Conservation (phyloP, 805 yeast genomes). For the Candida schatavii region DNA sequence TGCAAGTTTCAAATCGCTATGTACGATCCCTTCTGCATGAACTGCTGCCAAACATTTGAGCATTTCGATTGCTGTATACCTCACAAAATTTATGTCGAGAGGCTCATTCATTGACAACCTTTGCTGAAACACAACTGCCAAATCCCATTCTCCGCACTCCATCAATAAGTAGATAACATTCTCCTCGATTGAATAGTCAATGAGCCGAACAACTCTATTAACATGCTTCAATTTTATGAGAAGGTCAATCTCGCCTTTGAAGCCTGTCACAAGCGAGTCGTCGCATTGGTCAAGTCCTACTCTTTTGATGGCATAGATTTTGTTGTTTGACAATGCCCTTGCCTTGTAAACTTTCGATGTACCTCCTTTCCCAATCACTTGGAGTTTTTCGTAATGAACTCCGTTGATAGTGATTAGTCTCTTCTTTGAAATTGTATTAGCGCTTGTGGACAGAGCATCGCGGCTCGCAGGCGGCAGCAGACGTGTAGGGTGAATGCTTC, state of each 20-base stretch:
- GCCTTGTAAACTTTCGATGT: conserved; percentile 88
- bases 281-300: conserved; percentile 82
- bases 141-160: conserved; percentile 94
- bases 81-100: conserved; percentile 71
- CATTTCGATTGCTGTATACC: conserved; percentile 76
- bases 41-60: conserved; percentile 81
- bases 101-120: conserved; percentile 41
- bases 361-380: conserved; percentile 86
- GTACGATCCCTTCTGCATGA: conserved; percentile 84
- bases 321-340: conserved; percentile 48
- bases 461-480: conserved; percentile 3
- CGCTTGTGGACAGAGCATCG: background rate
- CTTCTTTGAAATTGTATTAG: conserved; percentile 11
- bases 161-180: conserved; percentile 70
- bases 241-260: conserved; percentile 87
- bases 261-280: conserved; percentile 66
- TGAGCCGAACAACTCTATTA: conserved; percentile 71
- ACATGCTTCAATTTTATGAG: conserved; percentile 55
- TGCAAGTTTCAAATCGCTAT: conserved; percentile 71
- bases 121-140: conserved; percentile 73
- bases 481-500: background rate
- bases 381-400: conserved; percentile 67
- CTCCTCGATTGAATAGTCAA: conserved; percentile 68
- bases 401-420: conserved; percentile 47
- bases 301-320: conserved; percentile 73